Percentiles rank a stretch among this genome's conserved stretches.
Conservation (phyloP, 805 yeast genomes). For the Metschnikowia noctiluminum region DNA sequence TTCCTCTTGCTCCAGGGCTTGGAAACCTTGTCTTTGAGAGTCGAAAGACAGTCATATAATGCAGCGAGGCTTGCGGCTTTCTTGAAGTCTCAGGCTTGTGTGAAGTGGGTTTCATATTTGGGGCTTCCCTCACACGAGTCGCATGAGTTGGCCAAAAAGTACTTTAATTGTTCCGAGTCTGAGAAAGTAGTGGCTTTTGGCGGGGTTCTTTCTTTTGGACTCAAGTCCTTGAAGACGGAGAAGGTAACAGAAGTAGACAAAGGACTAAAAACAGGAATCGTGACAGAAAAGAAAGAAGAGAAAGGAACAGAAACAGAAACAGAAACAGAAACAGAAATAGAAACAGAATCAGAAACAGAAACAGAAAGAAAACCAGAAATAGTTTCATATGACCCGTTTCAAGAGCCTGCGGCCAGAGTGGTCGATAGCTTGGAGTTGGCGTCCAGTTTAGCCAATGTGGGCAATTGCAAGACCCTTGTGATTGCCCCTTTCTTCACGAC, state of each 20-base stretch:
- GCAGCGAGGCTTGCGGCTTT: slow-evolving; percentile 75
- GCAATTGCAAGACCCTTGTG: slow-evolving; percentile 92
- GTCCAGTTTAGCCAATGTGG: slow-evolving; percentile 93
- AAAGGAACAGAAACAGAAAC: neutral
- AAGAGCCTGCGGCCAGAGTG: slow-evolving; percentile 75
- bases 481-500: slow-evolving; percentile 96
- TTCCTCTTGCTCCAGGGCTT: slow-evolving; percentile 87
- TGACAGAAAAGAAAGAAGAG: slow-evolving; percentile 17
- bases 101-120: slow-evolving; percentile 88
- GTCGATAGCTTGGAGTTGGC: slow-evolving; percentile 83
- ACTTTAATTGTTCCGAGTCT: slow-evolving; percentile 39
- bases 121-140: slow-evolving; percentile 78
- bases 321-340: slow-evolving; percentile 10
- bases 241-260: neutral
- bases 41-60: slow-evolving; percentile 85
- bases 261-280: neutral
- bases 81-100: slow-evolving; percentile 69
- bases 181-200: slow-evolving; percentile 46
- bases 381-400: slow-evolving; percentile 54
- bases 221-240: slow-evolving; percentile 49
- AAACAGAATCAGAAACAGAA: neutral
- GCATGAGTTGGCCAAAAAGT: slow-evolving; percentile 81
- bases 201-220: slow-evolving; percentile 86
- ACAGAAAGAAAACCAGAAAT: slow-evolving; percentile 5
- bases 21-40: slow-evolving; percentile 90